These are phyloP conservation scores for Lipomyces anomalus DNA, from an alignment of 805 yeast genomes.

Conservation along the genomic window DNA sequence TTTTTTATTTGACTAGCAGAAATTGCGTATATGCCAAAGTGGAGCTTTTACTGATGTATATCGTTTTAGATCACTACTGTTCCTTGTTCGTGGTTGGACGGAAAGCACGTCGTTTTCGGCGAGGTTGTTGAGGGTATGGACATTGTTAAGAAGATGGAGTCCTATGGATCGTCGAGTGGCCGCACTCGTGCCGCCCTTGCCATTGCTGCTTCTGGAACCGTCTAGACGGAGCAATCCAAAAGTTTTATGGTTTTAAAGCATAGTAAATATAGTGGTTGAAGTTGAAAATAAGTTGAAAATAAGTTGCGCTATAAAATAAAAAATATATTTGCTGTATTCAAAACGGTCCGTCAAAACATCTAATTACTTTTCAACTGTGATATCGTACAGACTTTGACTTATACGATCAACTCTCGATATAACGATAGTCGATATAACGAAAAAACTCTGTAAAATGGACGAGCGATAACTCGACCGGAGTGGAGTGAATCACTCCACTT, in stretches of 20 bases:
- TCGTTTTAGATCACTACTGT: constrained; percentile 65
- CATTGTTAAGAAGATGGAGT: constrained; percentile 78
- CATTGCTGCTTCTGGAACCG: constrained; percentile 46
- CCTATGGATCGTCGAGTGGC: constrained; percentile 64
- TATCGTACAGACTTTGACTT: no score
- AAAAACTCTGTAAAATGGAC: no score
- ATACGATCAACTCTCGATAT: no score
- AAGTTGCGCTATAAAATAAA: no score
- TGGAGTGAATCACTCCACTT: no score
- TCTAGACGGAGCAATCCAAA: constrained; percentile 6
- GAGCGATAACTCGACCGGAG: no score
- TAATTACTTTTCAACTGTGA: constrained; percentile 6
- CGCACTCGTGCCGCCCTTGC: constrained; percentile 57
- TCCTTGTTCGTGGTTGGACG: constrained; percentile 85
- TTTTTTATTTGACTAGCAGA: background rate
- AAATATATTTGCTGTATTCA: background rate
- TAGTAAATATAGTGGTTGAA: no score
- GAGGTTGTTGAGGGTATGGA: constrained; percentile 79
- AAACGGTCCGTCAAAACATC: background rate
- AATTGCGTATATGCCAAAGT: background rate
- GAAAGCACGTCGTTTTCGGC: constrained; percentile 94
- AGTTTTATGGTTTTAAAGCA: constrained; percentile 1
- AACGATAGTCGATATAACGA: no score
- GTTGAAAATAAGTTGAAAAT: no score
- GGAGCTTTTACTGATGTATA: constrained; percentile 31